These are phyloP conservation scores for Nakazawaea molendinolei DNA, from an alignment of 805 yeast genomes.

Conservation along the genomic window DNA sequence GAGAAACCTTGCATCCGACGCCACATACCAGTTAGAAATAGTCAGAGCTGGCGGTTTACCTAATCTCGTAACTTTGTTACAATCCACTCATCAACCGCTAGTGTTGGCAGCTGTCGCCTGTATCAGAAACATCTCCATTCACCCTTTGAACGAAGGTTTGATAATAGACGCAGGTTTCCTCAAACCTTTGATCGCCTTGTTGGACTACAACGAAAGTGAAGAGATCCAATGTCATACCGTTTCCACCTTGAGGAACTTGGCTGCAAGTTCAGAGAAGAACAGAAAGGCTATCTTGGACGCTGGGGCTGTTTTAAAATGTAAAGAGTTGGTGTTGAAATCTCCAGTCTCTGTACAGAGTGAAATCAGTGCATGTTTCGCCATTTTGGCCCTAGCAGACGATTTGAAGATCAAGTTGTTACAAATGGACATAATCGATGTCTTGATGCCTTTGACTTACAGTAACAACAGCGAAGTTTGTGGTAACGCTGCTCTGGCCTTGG, in stretches of 20 bases:
- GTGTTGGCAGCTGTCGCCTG: constrained; percentile 97
- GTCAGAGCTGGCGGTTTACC: constrained; percentile 95
- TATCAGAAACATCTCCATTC: constrained; percentile 93
- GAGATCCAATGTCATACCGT: constrained; percentile 99
- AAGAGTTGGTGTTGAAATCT: constrained; percentile 73
- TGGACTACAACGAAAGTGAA: constrained; percentile 82
- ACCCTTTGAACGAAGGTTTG: constrained; percentile 90
- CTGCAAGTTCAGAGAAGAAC: constrained; percentile 91
- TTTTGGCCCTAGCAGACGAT: constrained; percentile 92
- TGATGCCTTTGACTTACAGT: constrained; percentile 86
- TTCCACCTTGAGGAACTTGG: constrained; percentile 89
- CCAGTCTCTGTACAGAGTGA: constrained; percentile 95
- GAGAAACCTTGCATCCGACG: constrained; percentile 93
- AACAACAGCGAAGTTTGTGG: constrained; percentile 94
- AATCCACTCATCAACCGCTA: constrained; percentile 85
- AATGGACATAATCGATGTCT: constrained; percentile 77
- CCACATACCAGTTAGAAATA: constrained; percentile 90
- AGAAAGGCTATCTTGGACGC: constrained; percentile 88
- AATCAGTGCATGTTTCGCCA: constrained; percentile 95
- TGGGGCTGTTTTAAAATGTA: constrained; percentile 92
- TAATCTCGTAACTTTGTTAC: constrained; percentile 82
- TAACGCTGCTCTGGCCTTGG: constrained; percentile 96
- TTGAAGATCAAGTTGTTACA: constrained; percentile 79
- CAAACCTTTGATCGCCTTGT: constrained; percentile 78
- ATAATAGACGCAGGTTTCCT: constrained; percentile 96